phyloP scores from a whole-genome alignment of 2,329 filamentous ascomycete genomes.

The Elsinoe fawcettii region DNA sequence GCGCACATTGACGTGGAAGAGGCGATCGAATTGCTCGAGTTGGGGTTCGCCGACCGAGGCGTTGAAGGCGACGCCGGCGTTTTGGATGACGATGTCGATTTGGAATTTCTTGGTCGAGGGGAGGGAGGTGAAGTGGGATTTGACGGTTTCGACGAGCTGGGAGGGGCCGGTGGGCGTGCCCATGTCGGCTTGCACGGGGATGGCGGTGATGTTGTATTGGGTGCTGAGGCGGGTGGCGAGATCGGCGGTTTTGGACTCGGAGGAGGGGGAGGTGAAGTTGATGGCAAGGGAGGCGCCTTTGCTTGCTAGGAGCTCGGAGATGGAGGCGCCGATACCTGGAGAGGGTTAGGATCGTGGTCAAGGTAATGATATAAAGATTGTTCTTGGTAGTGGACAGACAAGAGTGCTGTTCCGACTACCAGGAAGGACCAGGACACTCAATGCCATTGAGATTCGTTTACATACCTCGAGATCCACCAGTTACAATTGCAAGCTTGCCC shows the following conservation, averaged over 20 bases:
- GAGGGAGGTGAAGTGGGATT: conserved; percentile 55
- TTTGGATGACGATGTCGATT: conserved; percentile 82
- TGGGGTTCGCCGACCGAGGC: conserved; percentile 56
- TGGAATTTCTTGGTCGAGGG: conserved; percentile 52
- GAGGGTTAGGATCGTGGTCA: not conserved
- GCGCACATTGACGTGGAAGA: conserved; percentile 74
- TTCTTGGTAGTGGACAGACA: too few relatives aligned
- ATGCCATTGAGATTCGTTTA: not conserved
- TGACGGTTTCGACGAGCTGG: conserved; percentile 51
- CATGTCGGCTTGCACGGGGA: conserved; percentile 65
- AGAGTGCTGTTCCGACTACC: too few relatives aligned
- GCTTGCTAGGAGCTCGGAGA: conserved; percentile 61
- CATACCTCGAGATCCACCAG: conserved; percentile 68
- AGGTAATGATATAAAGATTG: not conserved
- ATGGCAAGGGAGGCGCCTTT: conserved; percentile 64
- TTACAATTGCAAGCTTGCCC: conserved; percentile 71
- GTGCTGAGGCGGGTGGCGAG: conserved; percentile 50
- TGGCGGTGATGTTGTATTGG: conserved; percentile 52
- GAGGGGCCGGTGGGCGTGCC: conserved; percentile 53
- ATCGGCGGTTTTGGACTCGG: conserved; percentile 42
- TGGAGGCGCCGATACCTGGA: conserved; percentile 60
- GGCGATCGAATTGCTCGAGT: conserved; percentile 57
- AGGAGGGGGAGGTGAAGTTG: conserved; percentile 62
- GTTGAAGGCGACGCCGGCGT: conserved; percentile 65
- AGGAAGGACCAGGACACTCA: too few relatives aligned